Conservation (phyloP, 805 yeast genomes). For the Kluyveromyces lactis region DNA sequence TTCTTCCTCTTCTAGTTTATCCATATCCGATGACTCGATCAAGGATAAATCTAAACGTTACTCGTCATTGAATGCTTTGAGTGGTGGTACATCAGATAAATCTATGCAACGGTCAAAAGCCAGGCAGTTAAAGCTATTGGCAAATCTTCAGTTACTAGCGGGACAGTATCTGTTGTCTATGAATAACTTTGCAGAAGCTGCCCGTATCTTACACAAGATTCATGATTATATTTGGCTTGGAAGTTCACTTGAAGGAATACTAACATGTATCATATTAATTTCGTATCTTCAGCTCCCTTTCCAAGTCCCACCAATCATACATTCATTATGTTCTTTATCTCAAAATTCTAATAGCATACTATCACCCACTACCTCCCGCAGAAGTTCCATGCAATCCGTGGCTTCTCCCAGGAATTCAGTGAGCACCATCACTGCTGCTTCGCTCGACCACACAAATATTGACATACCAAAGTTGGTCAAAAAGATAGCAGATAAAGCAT, state of each 20-base stretch:
- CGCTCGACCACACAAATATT: conserved; percentile 16
- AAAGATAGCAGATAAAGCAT: conserved; percentile 31
- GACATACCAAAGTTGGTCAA: conserved; percentile 32
- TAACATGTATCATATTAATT: conserved; percentile 54
- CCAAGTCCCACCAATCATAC: conserved; percentile 26
- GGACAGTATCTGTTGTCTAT: conserved; percentile 73
- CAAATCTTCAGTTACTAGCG: conserved; percentile 67
- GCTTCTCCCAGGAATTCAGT: conserved; percentile 45
- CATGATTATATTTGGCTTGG: conserved; percentile 85
- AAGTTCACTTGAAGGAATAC: conserved; percentile 76
- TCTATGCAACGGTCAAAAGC: conserved; percentile 49
- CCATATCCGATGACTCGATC: conserved; percentile 9
- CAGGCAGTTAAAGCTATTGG: conserved; percentile 66
- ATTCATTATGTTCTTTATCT: conserved; percentile 29
- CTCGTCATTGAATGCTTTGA: conserved; percentile 19
- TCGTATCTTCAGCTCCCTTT: conserved; percentile 37
- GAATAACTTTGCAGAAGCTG: conserved; percentile 66
- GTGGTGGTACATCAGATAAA: conserved; percentile 25
- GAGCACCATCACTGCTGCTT: conserved; percentile 11
- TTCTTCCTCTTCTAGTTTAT: conserved; percentile 7
- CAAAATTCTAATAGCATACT: conserved; percentile 5
- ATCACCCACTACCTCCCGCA: conserved; percentile 9
- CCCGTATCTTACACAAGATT: conserved; percentile 45
- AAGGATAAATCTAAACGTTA: conserved; percentile 12
- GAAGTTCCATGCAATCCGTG: conserved; percentile 27